Conservation (phyloP, 495 filamentous ascomycete genomes). For the Bacidia gigantensis region DNA sequence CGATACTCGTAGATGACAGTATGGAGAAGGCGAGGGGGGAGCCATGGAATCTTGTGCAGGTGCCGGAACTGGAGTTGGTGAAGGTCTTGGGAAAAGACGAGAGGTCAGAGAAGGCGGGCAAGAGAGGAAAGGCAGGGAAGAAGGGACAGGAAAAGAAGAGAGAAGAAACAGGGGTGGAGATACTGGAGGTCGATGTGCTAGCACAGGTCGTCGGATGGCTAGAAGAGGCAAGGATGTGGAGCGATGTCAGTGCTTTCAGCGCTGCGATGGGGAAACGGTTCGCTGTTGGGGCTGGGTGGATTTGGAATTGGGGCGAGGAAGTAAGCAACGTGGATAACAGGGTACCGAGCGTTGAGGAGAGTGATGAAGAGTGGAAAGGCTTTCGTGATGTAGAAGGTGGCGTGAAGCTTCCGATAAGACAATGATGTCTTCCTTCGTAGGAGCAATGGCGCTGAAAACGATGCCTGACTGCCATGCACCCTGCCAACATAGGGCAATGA, state of each 20-base stretch:
- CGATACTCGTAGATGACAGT: constrained; percentile 78
- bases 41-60: constrained; percentile 66
- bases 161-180: neutral
- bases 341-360: neutral
- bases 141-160: constrained; percentile 3
- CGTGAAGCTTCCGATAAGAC: neutral
- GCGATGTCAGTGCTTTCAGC: constrained; percentile 15
- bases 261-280: constrained; percentile 3
- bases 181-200: constrained; percentile 10
- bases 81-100: neutral
- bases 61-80: constrained; percentile 54
- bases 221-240: constrained; percentile 11
- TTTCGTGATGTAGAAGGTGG: neutral
- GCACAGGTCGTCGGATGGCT: constrained; percentile 14
- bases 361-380: neutral
- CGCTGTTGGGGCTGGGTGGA: constrained; percentile 3
- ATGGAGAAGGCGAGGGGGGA: constrained; percentile 63
- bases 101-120: neutral
- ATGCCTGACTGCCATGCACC: no score
- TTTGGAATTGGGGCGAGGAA: constrained; percentile 3
- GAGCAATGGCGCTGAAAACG: neutral
- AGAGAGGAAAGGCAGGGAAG: constrained; percentile 9
- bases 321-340: neutral
- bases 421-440: neutral
- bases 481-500: no score